Evolutionary conservation across 2,329 filamentous ascomycete species (phyloP).

Genomic region (Lojkania enalia): DNA sequence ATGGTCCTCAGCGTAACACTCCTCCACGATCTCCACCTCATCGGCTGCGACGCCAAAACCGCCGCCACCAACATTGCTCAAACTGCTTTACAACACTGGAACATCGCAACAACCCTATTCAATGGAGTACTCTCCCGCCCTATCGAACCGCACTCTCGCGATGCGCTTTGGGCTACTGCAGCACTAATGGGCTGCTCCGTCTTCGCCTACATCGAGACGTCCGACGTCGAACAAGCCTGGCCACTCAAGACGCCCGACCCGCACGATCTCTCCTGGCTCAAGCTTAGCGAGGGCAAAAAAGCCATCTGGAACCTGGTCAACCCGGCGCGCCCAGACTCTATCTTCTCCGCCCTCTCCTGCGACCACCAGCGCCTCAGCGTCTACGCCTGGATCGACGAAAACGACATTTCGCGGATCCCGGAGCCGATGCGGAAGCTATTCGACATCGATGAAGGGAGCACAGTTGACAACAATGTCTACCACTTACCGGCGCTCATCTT

Average conservation of each 20-base stretch:
- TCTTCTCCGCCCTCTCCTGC: slow-evolving; percentile 47
- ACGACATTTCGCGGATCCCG: slow-evolving; percentile 34
- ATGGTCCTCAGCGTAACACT: slow-evolving; percentile 56
- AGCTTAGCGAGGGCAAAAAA: slow-evolving; percentile 60
- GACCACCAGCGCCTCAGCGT: slow-evolving; percentile 18
- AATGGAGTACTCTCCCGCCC: slow-evolving; percentile 47
- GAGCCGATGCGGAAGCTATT: slow-evolving; percentile 37
- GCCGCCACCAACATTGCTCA: slow-evolving; percentile 39
- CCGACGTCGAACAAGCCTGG: slow-evolving; percentile 56
- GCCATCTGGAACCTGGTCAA: slow-evolving; percentile 58
- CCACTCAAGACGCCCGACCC: slow-evolving; percentile 53
- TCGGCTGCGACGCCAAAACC: slow-evolving; percentile 10
- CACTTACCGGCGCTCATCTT: slow-evolving; percentile 43
- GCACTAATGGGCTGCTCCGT: slow-evolving; percentile 53
- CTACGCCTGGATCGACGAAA: slow-evolving; percentile 17
- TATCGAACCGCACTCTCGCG: slow-evolving; percentile 47
- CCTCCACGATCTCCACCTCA: slow-evolving; percentile 57
- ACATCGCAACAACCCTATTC: slow-evolving; percentile 54
- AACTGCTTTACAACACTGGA: slow-evolving; percentile 50
- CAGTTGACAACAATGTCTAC: slow-evolving; percentile 27
- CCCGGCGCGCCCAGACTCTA: slow-evolving; percentile 52
- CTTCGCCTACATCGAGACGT: slow-evolving; percentile 51
- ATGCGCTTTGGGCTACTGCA: slow-evolving; percentile 53
- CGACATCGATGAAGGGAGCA: slow-evolving; percentile 22
- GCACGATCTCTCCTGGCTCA: slow-evolving; percentile 62